These are phyloP conservation scores for Torulaspora maleeae DNA, from an alignment of 805 yeast species.

Conservation along the genomic window DNA sequence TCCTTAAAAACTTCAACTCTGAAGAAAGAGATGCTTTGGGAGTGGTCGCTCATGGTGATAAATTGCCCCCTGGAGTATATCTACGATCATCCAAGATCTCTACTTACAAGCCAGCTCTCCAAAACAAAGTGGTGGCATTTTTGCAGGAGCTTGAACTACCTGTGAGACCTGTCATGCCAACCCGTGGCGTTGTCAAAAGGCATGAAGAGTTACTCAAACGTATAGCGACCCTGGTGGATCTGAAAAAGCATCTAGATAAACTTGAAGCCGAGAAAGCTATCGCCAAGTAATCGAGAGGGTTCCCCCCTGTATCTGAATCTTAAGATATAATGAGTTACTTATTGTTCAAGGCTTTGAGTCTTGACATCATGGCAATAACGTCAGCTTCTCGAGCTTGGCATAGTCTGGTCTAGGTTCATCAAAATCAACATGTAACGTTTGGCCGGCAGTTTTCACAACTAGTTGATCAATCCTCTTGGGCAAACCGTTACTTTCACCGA, in stretches of 20 bases:
- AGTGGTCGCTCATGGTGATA: slow-evolving; percentile 69
- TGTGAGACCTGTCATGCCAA: slow-evolving; percentile 80
- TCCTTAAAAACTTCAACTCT: slow-evolving; percentile 46
- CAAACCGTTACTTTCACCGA: not conserved
- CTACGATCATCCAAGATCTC: slow-evolving; percentile 76
- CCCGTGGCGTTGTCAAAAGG: slow-evolving; percentile 67
- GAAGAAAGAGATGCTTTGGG: slow-evolving; percentile 87
- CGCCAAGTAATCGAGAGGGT: slow-evolving; percentile 22
- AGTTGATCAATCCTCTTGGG: slow-evolving; percentile 8
- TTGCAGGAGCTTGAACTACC: slow-evolving; percentile 79
- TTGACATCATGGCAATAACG: not conserved
- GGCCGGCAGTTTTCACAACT: slow-evolving; percentile 2
- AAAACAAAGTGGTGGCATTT: slow-evolving; percentile 53
- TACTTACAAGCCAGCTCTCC: slow-evolving; percentile 71
- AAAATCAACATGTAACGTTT: not conserved
- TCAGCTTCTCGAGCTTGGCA: not conserved
- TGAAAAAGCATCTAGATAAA: slow-evolving; percentile 83
- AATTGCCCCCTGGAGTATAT: slow-evolving; percentile 69
- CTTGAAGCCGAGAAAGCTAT: slow-evolving; percentile 70
- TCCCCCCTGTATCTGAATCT: not conserved
- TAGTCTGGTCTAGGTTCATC: not conserved
- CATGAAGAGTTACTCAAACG: slow-evolving; percentile 71
- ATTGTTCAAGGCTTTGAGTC: too few species aligned
- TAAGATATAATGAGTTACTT: not conserved
- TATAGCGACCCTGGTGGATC: slow-evolving; percentile 68